Base-by-base conservation (phyloP, 140 eudicot genomes). In the Cichorium intybus region DNA sequence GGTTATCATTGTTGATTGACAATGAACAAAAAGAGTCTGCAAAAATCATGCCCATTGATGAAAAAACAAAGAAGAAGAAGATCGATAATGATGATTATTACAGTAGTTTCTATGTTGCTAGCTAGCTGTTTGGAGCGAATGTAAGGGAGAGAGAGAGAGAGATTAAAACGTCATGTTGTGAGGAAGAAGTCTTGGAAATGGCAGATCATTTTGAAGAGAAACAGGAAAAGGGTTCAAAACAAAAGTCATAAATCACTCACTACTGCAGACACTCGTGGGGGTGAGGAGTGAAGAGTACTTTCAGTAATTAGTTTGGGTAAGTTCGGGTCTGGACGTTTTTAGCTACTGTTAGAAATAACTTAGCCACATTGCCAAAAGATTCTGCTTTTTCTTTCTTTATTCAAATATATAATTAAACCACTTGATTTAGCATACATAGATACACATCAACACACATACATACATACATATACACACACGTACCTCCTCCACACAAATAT, bases 1-100 rank as follows among this genome's bases (percentile, higher is more conserved):
- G 59, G 61, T 33, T 73, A 3, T 73, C 73, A 64, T 62, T 76
- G 63, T 71, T 64, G 24, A 81, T 53, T 31, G 83, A 77, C 28
- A 77, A 74, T 45, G 83, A 62, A 54, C 75, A 76, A 80, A 82
- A 74, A 57, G 74, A 24, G 70, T 82, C 68, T 8, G 84, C 64
- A 65, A 70, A 82, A 11, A 78, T 37, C 78, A 68, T 77, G 9
- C 64, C 69, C 79, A 76, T 76, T 43, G 69, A 23, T 21, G 54
- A 56, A 31, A 6, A 9, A 29, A 61, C 43, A 63, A 46, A 50
- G 18, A 73, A 56, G 28, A 48, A 49, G 17, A 49, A 47, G 23
- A 59, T 34, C 2, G 72, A 48, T 26, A 49, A 59, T 34, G 72
- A 73, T 33, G 51, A 37, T 22, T 22, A 33, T 21, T 37, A 33